Conservation (phyloP, 306 rosid genomes). For the Ceratonia siliqua region DNA sequence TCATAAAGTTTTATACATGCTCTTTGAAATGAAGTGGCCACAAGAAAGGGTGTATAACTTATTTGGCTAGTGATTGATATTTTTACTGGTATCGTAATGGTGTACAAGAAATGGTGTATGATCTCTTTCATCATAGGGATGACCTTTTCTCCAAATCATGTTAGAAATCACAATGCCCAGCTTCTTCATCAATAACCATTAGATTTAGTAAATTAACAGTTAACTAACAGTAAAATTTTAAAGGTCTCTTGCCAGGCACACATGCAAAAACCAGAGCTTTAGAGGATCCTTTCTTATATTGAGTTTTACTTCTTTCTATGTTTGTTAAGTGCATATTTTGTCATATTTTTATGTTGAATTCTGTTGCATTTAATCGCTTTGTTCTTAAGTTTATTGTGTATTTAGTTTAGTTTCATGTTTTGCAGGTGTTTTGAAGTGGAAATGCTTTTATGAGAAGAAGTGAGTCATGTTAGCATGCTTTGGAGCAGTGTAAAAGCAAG, state of each 20-base stretch:
- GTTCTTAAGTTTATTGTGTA: no score
- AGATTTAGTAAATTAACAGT: background rate
- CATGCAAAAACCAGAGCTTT: background rate
- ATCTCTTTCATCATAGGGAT: background rate
- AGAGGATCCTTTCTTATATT: background rate
- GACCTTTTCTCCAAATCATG: background rate
- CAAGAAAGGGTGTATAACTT: constrained; percentile 3
- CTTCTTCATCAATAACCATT: background rate
- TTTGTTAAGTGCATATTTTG: no score
- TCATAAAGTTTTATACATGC: background rate
- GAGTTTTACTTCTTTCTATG: constrained; percentile 18
- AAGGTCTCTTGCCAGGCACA: background rate
- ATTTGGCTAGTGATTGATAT: constrained; percentile 17
- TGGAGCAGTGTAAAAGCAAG: no score
- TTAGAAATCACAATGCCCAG: background rate
- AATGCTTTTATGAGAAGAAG: no score
- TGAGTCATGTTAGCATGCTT: no score
- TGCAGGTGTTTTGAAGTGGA: no score
- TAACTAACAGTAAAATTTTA: background rate
- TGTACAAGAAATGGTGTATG: constrained; percentile 42
- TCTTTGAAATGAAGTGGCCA: constrained; percentile 2
- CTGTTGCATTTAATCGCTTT: no score
- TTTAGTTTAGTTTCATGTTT: no score
- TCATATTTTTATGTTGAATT: no score
- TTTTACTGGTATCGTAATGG: background rate